Evolutionary conservation across 2,329 filamentous ascomycete genomes (phyloP).

Genomic region (Cucurbitaria berberidis): DNA sequence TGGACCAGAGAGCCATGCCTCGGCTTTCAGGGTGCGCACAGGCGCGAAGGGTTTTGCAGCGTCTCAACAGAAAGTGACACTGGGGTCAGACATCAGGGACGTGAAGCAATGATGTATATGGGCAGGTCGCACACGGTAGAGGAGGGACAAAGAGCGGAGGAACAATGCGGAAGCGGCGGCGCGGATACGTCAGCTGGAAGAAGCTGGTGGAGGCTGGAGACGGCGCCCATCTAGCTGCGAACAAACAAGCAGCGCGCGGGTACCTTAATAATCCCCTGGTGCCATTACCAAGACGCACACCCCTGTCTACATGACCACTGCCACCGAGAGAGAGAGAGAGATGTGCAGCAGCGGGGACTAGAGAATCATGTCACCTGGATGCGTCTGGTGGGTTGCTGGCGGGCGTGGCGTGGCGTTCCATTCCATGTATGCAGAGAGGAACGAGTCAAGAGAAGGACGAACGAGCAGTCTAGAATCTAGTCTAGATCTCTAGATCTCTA

Average conservation of each 20-base stretch:
- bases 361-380: conserved; percentile 3
- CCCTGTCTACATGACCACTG: conserved; percentile 14
- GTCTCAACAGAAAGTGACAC: conserved; percentile 21
- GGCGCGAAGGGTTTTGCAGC: conserved; percentile 15
- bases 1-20: conserved; percentile 43
- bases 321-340: conserved; percentile 8
- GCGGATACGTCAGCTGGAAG: conserved; percentile 32
- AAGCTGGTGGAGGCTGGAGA: conserved; percentile 26
- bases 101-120: conserved; percentile 18
- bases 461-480: no score
- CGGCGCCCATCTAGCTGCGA: conserved; percentile 1
- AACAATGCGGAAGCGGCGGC: conserved; percentile 21
- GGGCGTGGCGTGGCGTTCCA: not conserved
- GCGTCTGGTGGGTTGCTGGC: conserved; percentile 12
- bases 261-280: conserved; percentile 33
- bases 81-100: conserved; percentile 31
- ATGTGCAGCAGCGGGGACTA: conserved; percentile 7
- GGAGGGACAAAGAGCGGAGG: conserved; percentile 12
- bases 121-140: conserved; percentile 11
- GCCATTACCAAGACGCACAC: conserved; percentile 12
- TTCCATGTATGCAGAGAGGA: conserved; percentile 20
- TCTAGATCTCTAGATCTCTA: not conserved
- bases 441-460: conserved; percentile 5
- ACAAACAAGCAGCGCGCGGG: conserved; percentile 19
- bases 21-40: conserved; percentile 2